Base-by-base conservation (phyloP, 1,284 basidiomycete species). In the Rhizopogon parksii region DNA sequence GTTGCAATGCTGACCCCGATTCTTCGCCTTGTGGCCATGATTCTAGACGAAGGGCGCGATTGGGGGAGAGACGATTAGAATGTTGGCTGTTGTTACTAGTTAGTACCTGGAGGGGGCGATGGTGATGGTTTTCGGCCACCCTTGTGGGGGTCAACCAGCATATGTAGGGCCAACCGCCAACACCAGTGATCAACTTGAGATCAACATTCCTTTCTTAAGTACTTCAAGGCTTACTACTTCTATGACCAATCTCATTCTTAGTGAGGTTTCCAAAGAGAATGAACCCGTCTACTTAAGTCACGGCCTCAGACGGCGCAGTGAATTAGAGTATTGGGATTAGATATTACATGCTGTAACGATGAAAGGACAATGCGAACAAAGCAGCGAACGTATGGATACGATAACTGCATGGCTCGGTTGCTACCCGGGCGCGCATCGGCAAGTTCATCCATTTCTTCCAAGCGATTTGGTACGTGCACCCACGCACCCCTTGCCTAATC, bases 1-100 rank as follows among this genome's bases (percentile, higher is more conserved):
- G 82, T 83, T 34, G 84, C 82, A 32, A 75, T 73, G 60, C 81
- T 86, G 56, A 89, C 80, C 3, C 86, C 86, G 46, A 88, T 84
- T 63, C 84, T 78, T 56, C 85, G 73, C 65, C 80, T 73, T 21
- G 82, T 84, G 36, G 85, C 73, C 86, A 88, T 88, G 25, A 51
- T 56, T 15, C 50, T 27, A 36, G 25, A 47, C 9, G 11, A 42
- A 47, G 32, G 11, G 11, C 30, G 30, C 4, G 11, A 32, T 11
- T 30, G 27, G 27, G 3, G 8, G 27, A 8, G 12, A 46, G 19
- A 9, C n/a, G 45, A 7, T 25, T 46, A 14, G 24, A 54, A 51
- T 3, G 21, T 21, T 21, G 6, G 21, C 21, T 21, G 21, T 21
- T 21, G 19, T 19, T 19, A 19, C 2, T 19, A 19, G 19, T 21